Evolutionary conservation across 176 grass and related monocot genomes (phyloP).

Genomic region (Neostapfia colusana): DNA sequence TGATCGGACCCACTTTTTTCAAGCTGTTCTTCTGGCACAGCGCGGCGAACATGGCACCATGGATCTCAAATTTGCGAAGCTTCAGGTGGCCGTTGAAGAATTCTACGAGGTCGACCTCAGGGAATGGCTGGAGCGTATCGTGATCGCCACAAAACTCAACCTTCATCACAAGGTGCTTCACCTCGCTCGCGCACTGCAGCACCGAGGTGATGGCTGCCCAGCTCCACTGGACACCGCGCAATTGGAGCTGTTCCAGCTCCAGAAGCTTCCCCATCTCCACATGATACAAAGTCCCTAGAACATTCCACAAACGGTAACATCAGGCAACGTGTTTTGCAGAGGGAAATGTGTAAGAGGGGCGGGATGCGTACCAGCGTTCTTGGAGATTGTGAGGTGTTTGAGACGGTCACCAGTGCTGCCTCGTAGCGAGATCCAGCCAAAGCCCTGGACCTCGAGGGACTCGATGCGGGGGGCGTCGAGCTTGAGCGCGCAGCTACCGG

Average conservation of each 20-base stretch:
- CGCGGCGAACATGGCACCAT: slow-evolving; percentile 86
- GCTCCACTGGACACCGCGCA: slow-evolving; percentile 91
- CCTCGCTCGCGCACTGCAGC: slow-evolving; percentile 58
- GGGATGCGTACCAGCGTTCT: slow-evolving; percentile 53
- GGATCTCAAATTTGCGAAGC: slow-evolving; percentile 81
- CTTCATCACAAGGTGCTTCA: slow-evolving; percentile 87
- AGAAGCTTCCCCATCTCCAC: slow-evolving; percentile 62
- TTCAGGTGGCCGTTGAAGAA: slow-evolving; percentile 88
- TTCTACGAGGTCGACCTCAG: slow-evolving; percentile 78
- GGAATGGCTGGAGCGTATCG: slow-evolving; percentile 78
- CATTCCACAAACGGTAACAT: background rate
- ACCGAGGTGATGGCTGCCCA: slow-evolving; percentile 69
- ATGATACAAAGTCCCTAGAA: slow-evolving; percentile 54
- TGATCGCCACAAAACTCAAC: slow-evolving; percentile 85
- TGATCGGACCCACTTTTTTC: slow-evolving; percentile 54
- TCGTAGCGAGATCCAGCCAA: slow-evolving; percentile 61
- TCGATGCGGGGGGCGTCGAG: slow-evolving; percentile 56
- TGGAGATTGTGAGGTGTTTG: slow-evolving; percentile 59
- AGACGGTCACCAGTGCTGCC: slow-evolving; percentile 49
- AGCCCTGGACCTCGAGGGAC: slow-evolving; percentile 75
- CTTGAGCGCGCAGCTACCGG: slow-evolving; percentile 49
- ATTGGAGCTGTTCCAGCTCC: slow-evolving; percentile 57
- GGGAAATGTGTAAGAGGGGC: background rate
- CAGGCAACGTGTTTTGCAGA: background rate
- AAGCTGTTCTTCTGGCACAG: slow-evolving; percentile 97